phyloP scores from a whole-genome alignment of 148 eudicot genomes.

The Diospyros lotus region DNA sequence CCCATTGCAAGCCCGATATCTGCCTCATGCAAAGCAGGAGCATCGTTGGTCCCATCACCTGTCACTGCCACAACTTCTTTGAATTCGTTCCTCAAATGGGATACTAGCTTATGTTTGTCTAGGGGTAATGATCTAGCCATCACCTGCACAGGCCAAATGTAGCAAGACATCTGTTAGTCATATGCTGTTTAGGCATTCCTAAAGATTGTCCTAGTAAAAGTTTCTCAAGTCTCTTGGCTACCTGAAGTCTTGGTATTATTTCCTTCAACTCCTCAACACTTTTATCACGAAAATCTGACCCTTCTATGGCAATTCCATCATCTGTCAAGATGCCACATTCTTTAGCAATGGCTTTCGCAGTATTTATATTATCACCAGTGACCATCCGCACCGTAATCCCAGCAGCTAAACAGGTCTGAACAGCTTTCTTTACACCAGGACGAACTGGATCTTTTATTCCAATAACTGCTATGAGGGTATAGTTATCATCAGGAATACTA shows the following conservation, averaged over 20 bases:
- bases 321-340: slow-evolving; percentile 82
- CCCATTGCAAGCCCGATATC: slow-evolving; percentile 76
- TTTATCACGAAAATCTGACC: slow-evolving; percentile 52
- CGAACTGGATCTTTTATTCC: slow-evolving; percentile 91
- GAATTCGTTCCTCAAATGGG: slow-evolving; percentile 35
- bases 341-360: slow-evolving; percentile 86
- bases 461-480: slow-evolving; percentile 58
- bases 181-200: neutral
- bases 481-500: slow-evolving; percentile 50
- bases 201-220: neutral
- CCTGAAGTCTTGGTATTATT: slow-evolving; percentile 72
- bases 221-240: slow-evolving; percentile 6
- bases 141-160: slow-evolving; percentile 28
- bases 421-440: slow-evolving; percentile 84
- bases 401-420: slow-evolving; percentile 66
- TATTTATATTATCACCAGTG: slow-evolving; percentile 80
- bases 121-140: slow-evolving; percentile 62
- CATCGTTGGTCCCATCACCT: slow-evolving; percentile 70
- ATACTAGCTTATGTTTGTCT: slow-evolving; percentile 58
- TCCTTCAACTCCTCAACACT: slow-evolving; percentile 55
- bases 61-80: slow-evolving; percentile 64
- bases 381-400: slow-evolving; percentile 80
- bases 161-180: neutral
- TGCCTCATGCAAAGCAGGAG: slow-evolving; percentile 66
- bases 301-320: slow-evolving; percentile 75